Percentiles rank a stretch among this genome's conserved stretches.
Conservation (phyloP, 2,329 filamentous ascomycete species). For the Scedosporium dehoogii region DNA sequence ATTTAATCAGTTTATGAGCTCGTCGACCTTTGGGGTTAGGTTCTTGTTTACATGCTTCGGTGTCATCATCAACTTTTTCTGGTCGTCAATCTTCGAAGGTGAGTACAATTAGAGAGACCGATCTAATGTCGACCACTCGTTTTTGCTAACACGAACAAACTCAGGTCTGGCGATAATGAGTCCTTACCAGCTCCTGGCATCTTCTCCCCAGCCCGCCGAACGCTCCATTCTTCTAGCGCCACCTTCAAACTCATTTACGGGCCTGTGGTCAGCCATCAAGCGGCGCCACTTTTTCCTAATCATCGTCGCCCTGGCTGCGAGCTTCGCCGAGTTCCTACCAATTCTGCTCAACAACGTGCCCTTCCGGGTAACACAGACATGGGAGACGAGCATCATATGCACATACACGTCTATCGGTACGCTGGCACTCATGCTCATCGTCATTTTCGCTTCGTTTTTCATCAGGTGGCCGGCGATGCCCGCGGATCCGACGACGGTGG, state of each 20-base stretch:
- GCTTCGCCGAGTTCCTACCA: conserved; percentile 40
- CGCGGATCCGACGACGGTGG: conserved; percentile 35
- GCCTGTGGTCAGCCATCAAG: conserved; percentile 26
- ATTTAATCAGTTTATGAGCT: conserved; percentile 25
- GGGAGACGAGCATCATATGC: conserved; percentile 28
- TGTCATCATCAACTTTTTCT: conserved; percentile 29
- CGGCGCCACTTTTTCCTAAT: conserved; percentile 28
- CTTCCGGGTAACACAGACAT: conserved; percentile 30
- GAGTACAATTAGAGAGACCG: conserved; percentile 8
- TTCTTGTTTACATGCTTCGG: conserved; percentile 31
- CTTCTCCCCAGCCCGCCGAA: conserved; percentile 21
- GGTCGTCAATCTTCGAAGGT: conserved; percentile 29
- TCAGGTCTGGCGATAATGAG: conserved; percentile 33
- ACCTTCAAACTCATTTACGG: conserved; percentile 34
- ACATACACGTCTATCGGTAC: conserved; percentile 25
- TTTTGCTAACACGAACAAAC: not conserved
- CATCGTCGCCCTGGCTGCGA: conserved; percentile 28
- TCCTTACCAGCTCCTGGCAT: conserved; percentile 31
- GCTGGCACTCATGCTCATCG: conserved; percentile 31
- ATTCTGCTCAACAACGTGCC: conserved; percentile 38
- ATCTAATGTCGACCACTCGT: too few relatives aligned
- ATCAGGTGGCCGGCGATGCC: conserved; percentile 33
- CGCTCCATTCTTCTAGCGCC: conserved; percentile 30
- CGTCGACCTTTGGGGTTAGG: conserved; percentile 30
- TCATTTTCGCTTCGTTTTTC: conserved; percentile 28